Percentiles rank a stretch among this genome's conserved stretches.
Evolutionary conservation across 2,329 filamentous ascomycete genomes (phyloP).

Genomic region (Calonectria fujianensis): DNA sequence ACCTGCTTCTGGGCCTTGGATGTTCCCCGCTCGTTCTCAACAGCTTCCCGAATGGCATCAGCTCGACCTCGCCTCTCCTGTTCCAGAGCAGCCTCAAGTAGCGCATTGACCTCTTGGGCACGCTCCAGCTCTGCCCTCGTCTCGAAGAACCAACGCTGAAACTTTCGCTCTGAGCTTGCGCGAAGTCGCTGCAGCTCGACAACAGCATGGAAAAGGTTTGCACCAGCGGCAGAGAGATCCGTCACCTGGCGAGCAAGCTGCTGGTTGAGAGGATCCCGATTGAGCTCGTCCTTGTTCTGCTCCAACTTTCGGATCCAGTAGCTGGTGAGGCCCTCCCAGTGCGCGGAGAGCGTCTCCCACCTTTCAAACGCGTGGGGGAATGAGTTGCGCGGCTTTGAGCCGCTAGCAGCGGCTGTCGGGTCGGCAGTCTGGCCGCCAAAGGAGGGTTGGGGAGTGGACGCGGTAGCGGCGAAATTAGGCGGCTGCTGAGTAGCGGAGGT

Average conservation of each 20-base stretch:
- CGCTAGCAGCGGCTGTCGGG: conserved; percentile 42
- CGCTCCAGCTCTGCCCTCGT: conserved; percentile 92
- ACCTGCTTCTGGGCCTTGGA: conserved; percentile 87
- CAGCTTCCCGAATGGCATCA: conserved; percentile 79
- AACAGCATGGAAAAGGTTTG: conserved; percentile 97
- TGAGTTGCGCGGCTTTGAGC: conserved; percentile 74
- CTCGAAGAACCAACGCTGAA: conserved; percentile 99
- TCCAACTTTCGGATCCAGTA: conserved; percentile 98
- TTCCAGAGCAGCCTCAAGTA: conserved; percentile 85
- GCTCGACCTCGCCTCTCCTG: conserved; percentile 82
- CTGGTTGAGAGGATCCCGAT: conserved; percentile 86
- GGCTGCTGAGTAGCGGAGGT: conserved; percentile 49
- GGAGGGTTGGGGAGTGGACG: conserved; percentile 44
- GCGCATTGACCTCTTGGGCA: conserved; percentile 86
- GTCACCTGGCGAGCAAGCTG: conserved; percentile 96
- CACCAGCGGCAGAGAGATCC: conserved; percentile 96
- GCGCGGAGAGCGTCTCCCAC: conserved; percentile 97
- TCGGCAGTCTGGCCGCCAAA: conserved; percentile 48
- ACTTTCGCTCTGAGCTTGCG: conserved; percentile 96
- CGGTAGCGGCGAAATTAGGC: conserved; percentile 45
- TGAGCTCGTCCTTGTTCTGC: conserved; percentile 90
- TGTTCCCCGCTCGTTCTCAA: conserved; percentile 81
- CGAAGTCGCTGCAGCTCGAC: conserved; percentile 95
- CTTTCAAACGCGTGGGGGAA: conserved; percentile 98
- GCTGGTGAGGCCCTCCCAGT: conserved; percentile 97